These are phyloP conservation scores for Neopestalotiopsis sp. DNA, from an alignment of 2,329 filamentous ascomycete genomes.

Conservation along the genomic window DNA sequence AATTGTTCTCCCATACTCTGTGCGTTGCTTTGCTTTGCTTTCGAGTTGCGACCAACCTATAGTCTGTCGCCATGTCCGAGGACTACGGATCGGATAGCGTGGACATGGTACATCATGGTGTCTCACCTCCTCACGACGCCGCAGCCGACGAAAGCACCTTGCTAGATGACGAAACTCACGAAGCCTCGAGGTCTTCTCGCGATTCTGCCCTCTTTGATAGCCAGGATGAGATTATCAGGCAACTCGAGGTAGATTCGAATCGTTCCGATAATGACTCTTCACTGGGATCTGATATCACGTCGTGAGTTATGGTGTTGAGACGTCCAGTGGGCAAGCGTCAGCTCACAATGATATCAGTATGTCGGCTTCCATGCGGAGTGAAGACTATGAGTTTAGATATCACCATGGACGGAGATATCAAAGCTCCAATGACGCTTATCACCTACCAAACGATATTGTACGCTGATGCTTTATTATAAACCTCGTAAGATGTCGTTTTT, in stretches of 20 bases:
- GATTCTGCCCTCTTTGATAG: not conserved
- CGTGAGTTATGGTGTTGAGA: constrained; percentile 19
- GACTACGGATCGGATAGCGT: not conserved
- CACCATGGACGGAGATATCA: constrained; percentile 26
- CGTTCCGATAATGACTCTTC: constrained; percentile 24
- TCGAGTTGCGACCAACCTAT: not conserved
- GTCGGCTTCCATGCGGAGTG: constrained; percentile 23
- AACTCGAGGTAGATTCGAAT: constrained; percentile 24
- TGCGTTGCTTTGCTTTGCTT: not conserved
- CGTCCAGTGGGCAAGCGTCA: not conserved
- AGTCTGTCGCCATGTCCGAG: not conserved
- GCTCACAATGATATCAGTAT: constrained; percentile 16
- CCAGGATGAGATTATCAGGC: constrained; percentile 16
- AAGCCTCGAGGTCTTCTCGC: not conserved
- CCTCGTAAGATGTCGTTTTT: not conserved
- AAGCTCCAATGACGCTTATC: constrained; percentile 25
- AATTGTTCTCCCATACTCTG: not conserved
- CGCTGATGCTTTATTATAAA: not conserved
- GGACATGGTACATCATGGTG: not conserved
- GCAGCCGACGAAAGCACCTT: not conserved
- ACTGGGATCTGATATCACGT: constrained; percentile 25
- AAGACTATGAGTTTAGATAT: constrained; percentile 22
- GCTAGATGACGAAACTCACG: not conserved
- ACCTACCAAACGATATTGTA: constrained; percentile 27
- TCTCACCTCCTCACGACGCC: not conserved